Base-by-base conservation (phyloP, 78 protist genomes). In the Pigoraptor vietnamica region DNA sequence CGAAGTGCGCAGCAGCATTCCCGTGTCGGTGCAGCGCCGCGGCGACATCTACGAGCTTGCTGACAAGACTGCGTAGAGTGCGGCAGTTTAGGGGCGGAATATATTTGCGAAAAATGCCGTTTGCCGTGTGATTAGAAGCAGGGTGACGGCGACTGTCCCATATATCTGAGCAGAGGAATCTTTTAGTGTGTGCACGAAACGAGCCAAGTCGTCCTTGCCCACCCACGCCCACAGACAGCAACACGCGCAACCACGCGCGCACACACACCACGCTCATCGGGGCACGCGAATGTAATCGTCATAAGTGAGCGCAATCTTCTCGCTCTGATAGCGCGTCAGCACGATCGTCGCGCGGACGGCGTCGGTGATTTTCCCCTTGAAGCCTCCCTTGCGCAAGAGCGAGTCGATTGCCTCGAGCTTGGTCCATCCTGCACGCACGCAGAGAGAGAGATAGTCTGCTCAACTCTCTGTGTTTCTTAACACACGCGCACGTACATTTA, bases 311-410 rank as follows among this genome's bases (percentile, higher is more conserved):
- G 10, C 19, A 36, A 29, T 14, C 92, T 90, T 90, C 24, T 35
- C 40, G 37, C 87, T 67, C 39, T 90, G 79, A 87, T 90, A 90
- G 2, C 92, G 92, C 37, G 92, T 90, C 24, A 90, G 83, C 25
- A 10, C 32, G 2, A 90, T 90, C n/a, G 10, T 19, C 29, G 24
- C 1, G 86, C 79, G 79, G 79, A 79, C 24, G 6, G 9, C 86
- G n/a, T 90, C 39, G 24, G 33, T 29, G 35, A 90, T 67, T 25
- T 23, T 21, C 25, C 87, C 92, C 24, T 19, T 14, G 86, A 25
- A 89, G 29, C 95, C 95, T 0, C 91, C 95, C 81, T 93, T 93
- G 35, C 93, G 84, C 48, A 83, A 35, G 32, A 93, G 90, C n/a
- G 91, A 88, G n/a, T 91, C 93, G 39, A 93, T 36, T 29, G 92